Evolutionary conservation across 805 yeast species (phyloP).

Genomic region (Candida oleophila): DNA sequence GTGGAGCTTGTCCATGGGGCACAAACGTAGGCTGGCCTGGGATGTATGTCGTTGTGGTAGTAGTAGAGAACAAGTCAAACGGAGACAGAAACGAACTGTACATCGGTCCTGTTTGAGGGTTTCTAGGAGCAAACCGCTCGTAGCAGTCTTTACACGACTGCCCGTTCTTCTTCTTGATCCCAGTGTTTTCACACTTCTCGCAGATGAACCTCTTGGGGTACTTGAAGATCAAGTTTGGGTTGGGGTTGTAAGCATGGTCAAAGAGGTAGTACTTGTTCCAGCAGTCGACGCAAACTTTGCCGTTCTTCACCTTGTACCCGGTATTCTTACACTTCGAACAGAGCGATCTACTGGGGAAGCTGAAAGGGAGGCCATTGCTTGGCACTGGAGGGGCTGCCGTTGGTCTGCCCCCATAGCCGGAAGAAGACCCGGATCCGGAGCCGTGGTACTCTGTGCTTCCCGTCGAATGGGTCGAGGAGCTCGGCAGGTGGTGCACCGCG

Average conservation of each 20-base stretch:
- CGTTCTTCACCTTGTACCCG: conserved; percentile 27
- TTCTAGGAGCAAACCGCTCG: conserved; percentile 54
- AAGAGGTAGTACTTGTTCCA: conserved; percentile 29
- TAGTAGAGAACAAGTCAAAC: conserved; percentile 9
- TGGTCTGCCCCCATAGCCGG: background rate
- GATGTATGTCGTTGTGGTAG: conserved; percentile 10
- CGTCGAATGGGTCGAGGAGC: background rate
- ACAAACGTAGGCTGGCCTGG: background rate
- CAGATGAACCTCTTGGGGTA: conserved; percentile 67
- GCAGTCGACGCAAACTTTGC: conserved; percentile 27
- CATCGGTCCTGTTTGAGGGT: conserved; percentile 9
- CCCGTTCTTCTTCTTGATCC: conserved; percentile 62
- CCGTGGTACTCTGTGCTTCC: background rate
- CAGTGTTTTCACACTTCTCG: conserved; percentile 72
- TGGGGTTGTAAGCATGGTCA: conserved; percentile 43
- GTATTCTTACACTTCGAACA: conserved; percentile 36
- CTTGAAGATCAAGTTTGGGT: conserved; percentile 55
- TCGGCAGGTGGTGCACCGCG: conserved; percentile 4
- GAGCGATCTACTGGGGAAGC: conserved; percentile 27
- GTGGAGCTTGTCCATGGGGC: conserved; percentile 1
- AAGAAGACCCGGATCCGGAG: conserved; percentile 2
- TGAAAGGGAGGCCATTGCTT: conserved; percentile 21
- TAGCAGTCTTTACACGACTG: conserved; percentile 70
- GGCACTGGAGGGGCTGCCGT: background rate
- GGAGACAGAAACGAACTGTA: background rate